phyloP scores from a whole-genome alignment of 106 monocot species.

The Chionographis japonica region DNA sequence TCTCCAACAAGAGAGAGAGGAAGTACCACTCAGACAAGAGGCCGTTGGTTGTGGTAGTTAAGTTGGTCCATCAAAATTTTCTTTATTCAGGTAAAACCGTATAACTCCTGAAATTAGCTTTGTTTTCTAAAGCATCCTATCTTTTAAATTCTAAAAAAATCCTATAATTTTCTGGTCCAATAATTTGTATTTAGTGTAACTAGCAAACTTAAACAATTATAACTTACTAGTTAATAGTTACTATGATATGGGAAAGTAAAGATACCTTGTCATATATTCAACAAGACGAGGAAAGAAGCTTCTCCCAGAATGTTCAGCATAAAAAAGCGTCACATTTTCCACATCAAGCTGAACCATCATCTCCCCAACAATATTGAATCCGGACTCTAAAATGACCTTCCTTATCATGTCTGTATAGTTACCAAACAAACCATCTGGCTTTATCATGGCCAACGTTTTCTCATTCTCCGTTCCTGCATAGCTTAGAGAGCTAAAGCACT shows the following conservation, averaged over 20 bases:
- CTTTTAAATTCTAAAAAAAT: too few species aligned
- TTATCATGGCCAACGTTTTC: conserved; percentile 73
- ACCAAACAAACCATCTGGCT: conserved; percentile 55
- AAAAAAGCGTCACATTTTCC: conserved; percentile 44
- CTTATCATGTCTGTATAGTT: conserved; percentile 51
- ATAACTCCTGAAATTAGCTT: too few species aligned
- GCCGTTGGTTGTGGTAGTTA: too few species aligned
- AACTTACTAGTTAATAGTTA: too few species aligned
- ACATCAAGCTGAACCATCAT: conserved; percentile 34
- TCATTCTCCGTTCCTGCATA: conserved; percentile 27
- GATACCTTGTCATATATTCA: conserved; percentile 69
- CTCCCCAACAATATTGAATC: conserved; percentile 54
- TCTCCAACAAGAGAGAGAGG: too few species aligned
- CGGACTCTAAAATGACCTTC: conserved; percentile 40
- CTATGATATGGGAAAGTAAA: neutral
- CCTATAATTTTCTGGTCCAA: too few species aligned
- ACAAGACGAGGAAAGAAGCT: conserved; percentile 62
- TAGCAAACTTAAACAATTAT: too few species aligned
- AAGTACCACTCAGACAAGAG: too few species aligned
- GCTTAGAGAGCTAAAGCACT: conserved; percentile 17
- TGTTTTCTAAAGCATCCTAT: too few species aligned
- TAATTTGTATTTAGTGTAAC: too few species aligned
- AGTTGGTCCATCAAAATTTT: too few species aligned
- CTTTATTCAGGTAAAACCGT: too few species aligned
- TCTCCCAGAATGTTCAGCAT: conserved; percentile 64